These are phyloP conservation scores for Colletotrichum lupini DNA, from an alignment of 2,329 filamentous ascomycete species.

Conservation along the genomic window DNA sequence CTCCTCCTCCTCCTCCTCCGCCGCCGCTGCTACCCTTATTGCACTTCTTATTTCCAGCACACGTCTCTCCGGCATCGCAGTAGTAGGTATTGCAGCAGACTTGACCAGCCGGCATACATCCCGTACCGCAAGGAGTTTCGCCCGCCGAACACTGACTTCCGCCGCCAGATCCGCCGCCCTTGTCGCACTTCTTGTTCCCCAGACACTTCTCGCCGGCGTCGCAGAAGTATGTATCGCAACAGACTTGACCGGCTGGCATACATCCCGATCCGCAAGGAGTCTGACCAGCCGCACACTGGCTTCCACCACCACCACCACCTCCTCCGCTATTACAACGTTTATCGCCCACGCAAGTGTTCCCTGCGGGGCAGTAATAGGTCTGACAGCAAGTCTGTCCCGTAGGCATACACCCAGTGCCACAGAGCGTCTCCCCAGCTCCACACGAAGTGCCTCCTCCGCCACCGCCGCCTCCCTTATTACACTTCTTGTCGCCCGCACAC, in stretches of 20 bases:
- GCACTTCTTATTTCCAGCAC: conserved; percentile 13
- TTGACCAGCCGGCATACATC: conserved; percentile 43
- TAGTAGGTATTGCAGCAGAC: conserved; percentile 41
- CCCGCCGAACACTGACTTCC: conserved; percentile 1
- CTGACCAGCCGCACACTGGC: conserved; percentile 27
- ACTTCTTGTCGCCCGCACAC: no score
- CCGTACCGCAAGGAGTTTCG: conserved; percentile 39
- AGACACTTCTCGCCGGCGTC: conserved; percentile 33
- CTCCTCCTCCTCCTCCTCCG: no score
- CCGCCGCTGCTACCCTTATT: no score
- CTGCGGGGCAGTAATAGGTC: no score
- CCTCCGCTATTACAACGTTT: no score
- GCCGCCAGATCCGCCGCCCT: conserved; percentile 2
- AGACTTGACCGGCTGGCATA: conserved; percentile 43
- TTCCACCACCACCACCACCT: no score
- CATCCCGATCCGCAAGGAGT: conserved; percentile 40
- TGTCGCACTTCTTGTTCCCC: conserved; percentile 4
- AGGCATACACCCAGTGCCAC: no score
- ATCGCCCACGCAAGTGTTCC: no score
- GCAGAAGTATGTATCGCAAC: conserved; percentile 40
- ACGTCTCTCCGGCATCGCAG: conserved; percentile 36
- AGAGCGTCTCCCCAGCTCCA: no score
- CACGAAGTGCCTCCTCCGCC: no score
- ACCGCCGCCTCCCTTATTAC: no score
- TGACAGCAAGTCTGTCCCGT: no score